Conservation (phyloP, 768 basidiomycete genomes). For the Termitomyces sp. region DNA sequence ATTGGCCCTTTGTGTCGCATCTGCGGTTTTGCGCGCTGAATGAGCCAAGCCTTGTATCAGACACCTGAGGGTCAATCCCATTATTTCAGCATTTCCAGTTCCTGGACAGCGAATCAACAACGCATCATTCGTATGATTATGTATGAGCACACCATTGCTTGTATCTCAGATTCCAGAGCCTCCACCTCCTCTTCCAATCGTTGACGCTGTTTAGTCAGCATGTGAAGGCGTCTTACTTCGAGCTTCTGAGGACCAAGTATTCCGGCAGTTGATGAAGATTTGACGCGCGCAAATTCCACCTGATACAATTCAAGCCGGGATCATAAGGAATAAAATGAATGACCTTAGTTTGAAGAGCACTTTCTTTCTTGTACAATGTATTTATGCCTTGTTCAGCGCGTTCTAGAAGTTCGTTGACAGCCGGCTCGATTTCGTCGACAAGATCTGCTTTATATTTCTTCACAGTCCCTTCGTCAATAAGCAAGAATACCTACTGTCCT, state of each 20-base stretch:
- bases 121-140: neutral
- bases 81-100: constrained; percentile 18
- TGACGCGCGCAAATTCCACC: constrained; percentile 55
- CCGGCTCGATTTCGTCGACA: constrained; percentile 78
- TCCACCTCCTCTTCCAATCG: constrained; percentile 62
- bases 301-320: constrained; percentile 20
- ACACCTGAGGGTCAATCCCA: neutral
- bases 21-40: constrained; percentile 1
- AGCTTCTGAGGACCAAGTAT: constrained; percentile 59
- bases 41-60: neutral
- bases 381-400: constrained; percentile 69
- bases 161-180: constrained; percentile 59
- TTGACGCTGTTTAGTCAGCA: constrained; percentile 63
- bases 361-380: constrained; percentile 59
- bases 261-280: constrained; percentile 42
- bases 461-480: constrained; percentile 72
- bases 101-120: constrained; percentile 10
- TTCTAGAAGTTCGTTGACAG: constrained; percentile 70
- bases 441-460: constrained; percentile 71
- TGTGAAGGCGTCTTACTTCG: constrained; percentile 62
- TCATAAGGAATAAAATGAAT: constrained; percentile 3
- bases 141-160: constrained; percentile 43
- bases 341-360: constrained; percentile 63
- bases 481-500: constrained; percentile 59
- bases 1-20: neutral